Conservation (phyloP, 805 yeast genomes). For the Zygoascus flipseniorum region DNA sequence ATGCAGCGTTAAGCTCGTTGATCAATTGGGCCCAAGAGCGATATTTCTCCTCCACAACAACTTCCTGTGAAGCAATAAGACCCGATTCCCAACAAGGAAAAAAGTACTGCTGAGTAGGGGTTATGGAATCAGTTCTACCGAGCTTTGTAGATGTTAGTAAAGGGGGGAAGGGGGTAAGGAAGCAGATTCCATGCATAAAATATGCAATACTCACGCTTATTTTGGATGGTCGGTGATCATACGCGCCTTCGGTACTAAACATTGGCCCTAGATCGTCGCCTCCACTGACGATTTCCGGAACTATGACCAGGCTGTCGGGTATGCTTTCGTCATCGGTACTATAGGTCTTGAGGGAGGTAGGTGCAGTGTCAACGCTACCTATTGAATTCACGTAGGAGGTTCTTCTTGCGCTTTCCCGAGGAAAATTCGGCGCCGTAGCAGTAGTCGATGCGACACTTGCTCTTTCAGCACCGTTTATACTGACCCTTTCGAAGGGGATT, state of each 20-base stretch:
- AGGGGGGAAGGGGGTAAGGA: neutral
- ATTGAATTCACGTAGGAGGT: neutral
- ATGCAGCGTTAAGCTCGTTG: neutral
- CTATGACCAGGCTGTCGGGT: neutral
- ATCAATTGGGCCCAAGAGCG: neutral
- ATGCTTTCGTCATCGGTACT: neutral
- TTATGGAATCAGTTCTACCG: neutral
- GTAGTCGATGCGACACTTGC: conserved; percentile 3
- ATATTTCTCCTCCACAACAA: neutral
- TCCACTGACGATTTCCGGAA: neutral
- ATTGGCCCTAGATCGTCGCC: neutral
- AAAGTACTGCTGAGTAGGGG: neutral
- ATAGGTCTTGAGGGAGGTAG: neutral
- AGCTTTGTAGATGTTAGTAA: neutral
- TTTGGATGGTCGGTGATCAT: neutral
- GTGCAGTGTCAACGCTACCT: neutral
- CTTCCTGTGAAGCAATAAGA: neutral
- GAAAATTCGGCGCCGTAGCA: conserved; percentile 2
- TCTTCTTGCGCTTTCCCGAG: conserved; percentile 5
- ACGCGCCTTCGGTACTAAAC: neutral
- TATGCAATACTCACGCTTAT: neutral
- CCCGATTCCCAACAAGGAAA: conserved; percentile 1
- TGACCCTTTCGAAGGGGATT: conserved; percentile 16
- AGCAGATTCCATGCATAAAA: too few species aligned
- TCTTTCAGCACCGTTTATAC: neutral